Percentiles rank a stretch among this genome's conserved stretches.
phyloP scores from a whole-genome alignment of 768 basidiomycete genomes.

The Goffeauzyma gilvescens region DNA sequence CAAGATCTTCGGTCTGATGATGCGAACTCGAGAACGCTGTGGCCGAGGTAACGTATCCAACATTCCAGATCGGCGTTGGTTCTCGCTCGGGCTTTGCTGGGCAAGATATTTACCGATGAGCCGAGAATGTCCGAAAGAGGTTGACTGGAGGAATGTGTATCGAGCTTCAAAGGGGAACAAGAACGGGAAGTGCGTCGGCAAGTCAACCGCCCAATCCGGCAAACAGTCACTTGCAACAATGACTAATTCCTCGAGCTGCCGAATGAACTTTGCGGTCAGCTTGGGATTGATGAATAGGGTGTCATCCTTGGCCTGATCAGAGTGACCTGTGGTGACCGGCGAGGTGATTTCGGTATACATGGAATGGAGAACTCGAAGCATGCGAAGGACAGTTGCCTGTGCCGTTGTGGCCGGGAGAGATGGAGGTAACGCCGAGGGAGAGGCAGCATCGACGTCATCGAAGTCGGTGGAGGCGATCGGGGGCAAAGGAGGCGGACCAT shows the following conservation, averaged over 20 bases:
- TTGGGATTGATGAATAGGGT: slow-evolving; percentile 93
- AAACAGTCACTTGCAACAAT: slow-evolving; percentile 80
- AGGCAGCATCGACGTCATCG: slow-evolving; percentile 36
- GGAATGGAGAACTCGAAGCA: slow-evolving; percentile 69
- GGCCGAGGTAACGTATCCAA: slow-evolving; percentile 81
- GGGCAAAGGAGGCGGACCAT: slow-evolving; percentile 47
- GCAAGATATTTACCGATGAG: slow-evolving; percentile 89
- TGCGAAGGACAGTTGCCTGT: slow-evolving; percentile 72
- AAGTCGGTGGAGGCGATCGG: slow-evolving; percentile 4
- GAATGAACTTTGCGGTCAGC: slow-evolving; percentile 85
- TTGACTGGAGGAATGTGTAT: slow-evolving; percentile 90
- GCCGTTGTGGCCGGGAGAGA: slow-evolving; percentile 68
- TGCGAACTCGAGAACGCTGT: slow-evolving; percentile 88
- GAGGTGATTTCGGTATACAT: slow-evolving; percentile 59
- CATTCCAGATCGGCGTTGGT: slow-evolving; percentile 67
- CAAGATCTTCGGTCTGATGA: slow-evolving; percentile 80
- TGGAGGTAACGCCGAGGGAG: slow-evolving; percentile 47
- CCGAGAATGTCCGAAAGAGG: slow-evolving; percentile 91
- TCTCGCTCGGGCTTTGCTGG: slow-evolving; percentile 57
- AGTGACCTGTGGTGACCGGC: too few relatives aligned
- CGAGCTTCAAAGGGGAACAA: slow-evolving; percentile 96
- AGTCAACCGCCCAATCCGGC: slow-evolving; percentile 90
- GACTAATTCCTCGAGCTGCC: slow-evolving; percentile 95
- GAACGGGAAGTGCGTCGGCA: slow-evolving; percentile 94
- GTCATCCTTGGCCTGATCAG: slow-evolving; percentile 55